These are phyloP conservation scores for Asparagopsis taxiformis DNA, from an alignment of 31 red algal species.

Conservation along the genomic window DNA sequence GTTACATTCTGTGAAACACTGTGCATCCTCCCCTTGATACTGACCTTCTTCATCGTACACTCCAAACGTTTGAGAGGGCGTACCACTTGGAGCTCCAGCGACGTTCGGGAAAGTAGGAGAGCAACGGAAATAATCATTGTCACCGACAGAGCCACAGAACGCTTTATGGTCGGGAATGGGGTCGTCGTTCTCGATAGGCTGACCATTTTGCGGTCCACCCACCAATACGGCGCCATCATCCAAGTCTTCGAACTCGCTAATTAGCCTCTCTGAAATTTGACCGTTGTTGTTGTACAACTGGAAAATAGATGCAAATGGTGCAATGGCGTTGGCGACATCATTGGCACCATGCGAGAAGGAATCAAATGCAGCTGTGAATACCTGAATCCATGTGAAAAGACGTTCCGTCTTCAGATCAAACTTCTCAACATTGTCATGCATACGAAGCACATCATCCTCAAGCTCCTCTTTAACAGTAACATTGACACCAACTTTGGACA, in stretches of 20 bases:
- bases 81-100: background rate
- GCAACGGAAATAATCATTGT: conserved; percentile 15
- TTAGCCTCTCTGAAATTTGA: conserved; percentile 1
- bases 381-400: conserved; percentile 57
- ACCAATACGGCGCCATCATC: conserved; percentile 6
- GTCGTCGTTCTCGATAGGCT: background rate
- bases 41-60: conserved; percentile 19
- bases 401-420: conserved; percentile 58
- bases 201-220: conserved; percentile 17
- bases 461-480: conserved; percentile 27
- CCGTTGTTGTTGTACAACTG: conserved; percentile 38
- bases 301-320: conserved; percentile 51
- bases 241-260: conserved; percentile 44
- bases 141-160: conserved; percentile 33
- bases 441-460: conserved; percentile 11
- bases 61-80: background rate
- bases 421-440: conserved; percentile 50
- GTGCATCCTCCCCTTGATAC: background rate
- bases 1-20: conserved; percentile 24
- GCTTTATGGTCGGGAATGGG: conserved; percentile 14
- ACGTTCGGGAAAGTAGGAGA: conserved; percentile 12
- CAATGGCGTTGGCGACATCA: conserved; percentile 74
- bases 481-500: conserved; percentile 44
- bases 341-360: conserved; percentile 73
- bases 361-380: conserved; percentile 70